Evolutionary conservation across 2,329 filamentous ascomycete species (phyloP).

Genomic region (Kalaharituber pfeilii): DNA sequence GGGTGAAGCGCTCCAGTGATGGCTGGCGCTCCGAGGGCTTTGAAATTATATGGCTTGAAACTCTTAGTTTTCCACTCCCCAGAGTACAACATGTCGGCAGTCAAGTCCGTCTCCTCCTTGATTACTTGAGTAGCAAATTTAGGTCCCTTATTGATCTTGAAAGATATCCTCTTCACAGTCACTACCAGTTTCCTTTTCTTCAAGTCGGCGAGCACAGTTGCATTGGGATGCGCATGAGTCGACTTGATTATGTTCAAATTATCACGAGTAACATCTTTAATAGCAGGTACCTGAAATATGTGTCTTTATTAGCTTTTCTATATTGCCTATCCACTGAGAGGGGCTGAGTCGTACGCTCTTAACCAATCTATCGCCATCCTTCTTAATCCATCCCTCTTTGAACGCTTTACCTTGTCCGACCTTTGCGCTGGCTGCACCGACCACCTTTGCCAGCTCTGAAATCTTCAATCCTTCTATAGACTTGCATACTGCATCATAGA

Average conservation of each 20-base stretch:
- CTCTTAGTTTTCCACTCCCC: constrained; percentile 83
- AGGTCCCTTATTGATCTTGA: constrained; percentile 64
- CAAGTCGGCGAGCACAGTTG: constrained; percentile 61
- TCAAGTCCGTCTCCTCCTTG: constrained; percentile 89
- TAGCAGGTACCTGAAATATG: constrained; percentile 42
- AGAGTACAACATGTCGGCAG: constrained; percentile 72
- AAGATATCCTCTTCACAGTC: constrained; percentile 68
- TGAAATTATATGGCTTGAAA: constrained; percentile 77
- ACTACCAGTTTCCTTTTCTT: constrained; percentile 84
- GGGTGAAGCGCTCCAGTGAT: constrained; percentile 36
- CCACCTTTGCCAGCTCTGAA: constrained; percentile 47
- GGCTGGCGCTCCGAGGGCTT: constrained; percentile 40
- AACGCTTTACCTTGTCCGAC: constrained; percentile 92
- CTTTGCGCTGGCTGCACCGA: constrained; percentile 59
- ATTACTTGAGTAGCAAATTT: constrained; percentile 80
- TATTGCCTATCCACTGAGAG: constrained; percentile 26
- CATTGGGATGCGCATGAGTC: constrained; percentile 49
- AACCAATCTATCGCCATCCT: constrained; percentile 39
- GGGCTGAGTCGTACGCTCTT: constrained; percentile 38
- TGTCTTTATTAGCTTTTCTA: constrained; percentile 42
- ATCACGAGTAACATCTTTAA: constrained; percentile 62
- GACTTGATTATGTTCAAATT: constrained; percentile 57
- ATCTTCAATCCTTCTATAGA: constrained; percentile 69
- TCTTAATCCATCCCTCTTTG: constrained; percentile 59
- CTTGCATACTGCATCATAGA: constrained; percentile 55